Conservation (phyloP, 75 land plant species). For the Selaginella moellendorffii region DNA sequence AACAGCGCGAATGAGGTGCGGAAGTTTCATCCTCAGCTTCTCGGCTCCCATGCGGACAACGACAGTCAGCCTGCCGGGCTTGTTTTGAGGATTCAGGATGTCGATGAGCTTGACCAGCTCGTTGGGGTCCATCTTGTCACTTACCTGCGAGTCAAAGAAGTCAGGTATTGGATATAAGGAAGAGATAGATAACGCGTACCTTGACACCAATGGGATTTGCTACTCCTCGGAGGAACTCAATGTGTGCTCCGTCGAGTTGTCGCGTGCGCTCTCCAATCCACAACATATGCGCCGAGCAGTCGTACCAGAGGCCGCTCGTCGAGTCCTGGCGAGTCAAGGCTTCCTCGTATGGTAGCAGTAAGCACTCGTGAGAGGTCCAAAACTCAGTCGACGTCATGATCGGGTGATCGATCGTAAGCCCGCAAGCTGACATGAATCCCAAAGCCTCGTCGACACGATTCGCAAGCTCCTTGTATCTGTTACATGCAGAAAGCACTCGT, state of each 20-base stretch:
- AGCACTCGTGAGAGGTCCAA: constrained; percentile 80
- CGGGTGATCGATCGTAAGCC: constrained; percentile 51
- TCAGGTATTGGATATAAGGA: background rate
- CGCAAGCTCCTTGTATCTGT: constrained; percentile 54
- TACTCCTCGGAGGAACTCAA: constrained; percentile 52
- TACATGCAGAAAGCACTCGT: background rate
- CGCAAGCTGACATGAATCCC: constrained; percentile 66
- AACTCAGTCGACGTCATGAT: constrained; percentile 52
- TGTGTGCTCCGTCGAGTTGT: constrained; percentile 56
- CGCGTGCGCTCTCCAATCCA: constrained; percentile 61
- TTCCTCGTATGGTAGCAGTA: constrained; percentile 61
- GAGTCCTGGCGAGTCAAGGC: constrained; percentile 59
- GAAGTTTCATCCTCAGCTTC: constrained; percentile 52
- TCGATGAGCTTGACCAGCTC: constrained; percentile 56
- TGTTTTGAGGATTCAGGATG: constrained; percentile 58
- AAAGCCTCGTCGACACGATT: constrained; percentile 62
- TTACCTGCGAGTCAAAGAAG: constrained; percentile 29
- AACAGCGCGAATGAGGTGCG: constrained; percentile 57
- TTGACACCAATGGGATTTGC: constrained; percentile 60
- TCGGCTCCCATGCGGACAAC: constrained; percentile 60
- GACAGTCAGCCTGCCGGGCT: constrained; percentile 63
- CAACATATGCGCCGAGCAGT: constrained; percentile 60
- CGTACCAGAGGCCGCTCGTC: constrained; percentile 58
- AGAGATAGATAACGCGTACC: too few relatives aligned
- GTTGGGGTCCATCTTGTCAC: constrained; percentile 69